Conservation (phyloP, 202 grass and related monocot genomes). For the Brachypodium distachyon region DNA sequence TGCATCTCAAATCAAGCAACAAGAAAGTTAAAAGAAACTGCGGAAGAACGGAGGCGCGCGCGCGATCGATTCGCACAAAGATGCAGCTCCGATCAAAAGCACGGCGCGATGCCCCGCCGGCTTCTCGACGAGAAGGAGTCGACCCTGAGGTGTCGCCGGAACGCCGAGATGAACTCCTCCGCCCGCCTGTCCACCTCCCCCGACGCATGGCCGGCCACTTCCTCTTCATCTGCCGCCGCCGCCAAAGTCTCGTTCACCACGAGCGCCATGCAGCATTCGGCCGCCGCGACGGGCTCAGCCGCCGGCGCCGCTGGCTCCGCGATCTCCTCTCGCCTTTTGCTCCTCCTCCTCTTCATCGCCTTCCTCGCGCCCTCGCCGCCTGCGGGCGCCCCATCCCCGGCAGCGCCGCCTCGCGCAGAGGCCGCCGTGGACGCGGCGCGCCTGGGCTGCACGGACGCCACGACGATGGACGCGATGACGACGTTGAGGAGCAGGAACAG, state of each 20-base stretch:
- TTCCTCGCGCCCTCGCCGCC: neutral
- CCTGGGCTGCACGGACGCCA: conserved; percentile 35
- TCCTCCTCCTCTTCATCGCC: conserved; percentile 27
- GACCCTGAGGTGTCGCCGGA: conserved; percentile 67
- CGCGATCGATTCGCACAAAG: neutral
- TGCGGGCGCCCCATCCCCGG: neutral
- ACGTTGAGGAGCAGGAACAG: conserved; percentile 80
- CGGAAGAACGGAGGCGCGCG: neutral
- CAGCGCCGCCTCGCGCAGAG: no score
- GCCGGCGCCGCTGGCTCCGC: neutral
- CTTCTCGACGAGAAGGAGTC: conserved; percentile 57
- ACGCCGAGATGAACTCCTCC: conserved; percentile 86
- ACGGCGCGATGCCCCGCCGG: neutral
- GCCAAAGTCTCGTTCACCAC: neutral
- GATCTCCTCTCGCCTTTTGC: conserved; percentile 5
- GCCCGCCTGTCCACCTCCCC: conserved; percentile 76
- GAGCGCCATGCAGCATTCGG: conserved; percentile 12
- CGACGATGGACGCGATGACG: conserved; percentile 78
- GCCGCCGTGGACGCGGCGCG: neutral
- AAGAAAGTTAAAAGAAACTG: neutral
- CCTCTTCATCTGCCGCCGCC: neutral
- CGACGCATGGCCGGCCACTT: neutral
- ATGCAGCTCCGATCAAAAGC: neutral
- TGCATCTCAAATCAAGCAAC: no score
- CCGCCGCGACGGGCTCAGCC: neutral